phyloP scores from a whole-genome alignment of 1,284 basidiomycete genomes.

The Sanghuangporus sanghuang region DNA sequence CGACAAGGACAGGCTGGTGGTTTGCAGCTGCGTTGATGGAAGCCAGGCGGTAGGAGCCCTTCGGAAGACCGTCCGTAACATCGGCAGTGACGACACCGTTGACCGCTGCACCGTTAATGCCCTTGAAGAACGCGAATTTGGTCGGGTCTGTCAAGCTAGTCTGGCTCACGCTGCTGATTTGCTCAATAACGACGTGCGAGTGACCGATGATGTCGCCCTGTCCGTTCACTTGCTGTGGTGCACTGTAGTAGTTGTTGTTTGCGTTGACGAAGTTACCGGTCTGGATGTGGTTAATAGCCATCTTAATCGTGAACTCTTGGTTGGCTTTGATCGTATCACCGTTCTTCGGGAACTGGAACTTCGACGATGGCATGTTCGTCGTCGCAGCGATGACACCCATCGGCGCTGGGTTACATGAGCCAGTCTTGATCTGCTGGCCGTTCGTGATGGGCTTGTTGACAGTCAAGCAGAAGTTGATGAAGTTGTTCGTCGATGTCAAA shows the following conservation, averaged over 20 bases:
- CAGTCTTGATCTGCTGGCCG: slow-evolving; percentile 38
- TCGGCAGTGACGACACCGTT: slow-evolving; percentile 47
- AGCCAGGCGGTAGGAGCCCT: slow-evolving; percentile 52
- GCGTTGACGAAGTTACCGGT: slow-evolving; percentile 54
- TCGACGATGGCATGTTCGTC: slow-evolving; percentile 44
- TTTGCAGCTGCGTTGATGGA: slow-evolving; percentile 50
- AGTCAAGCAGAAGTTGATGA: slow-evolving; percentile 40
- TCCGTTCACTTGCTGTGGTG: slow-evolving; percentile 54
- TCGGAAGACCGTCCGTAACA: slow-evolving; percentile 53
- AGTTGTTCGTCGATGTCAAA: slow-evolving; percentile 50
- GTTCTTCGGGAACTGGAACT: slow-evolving; percentile 45
- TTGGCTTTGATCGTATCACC: slow-evolving; percentile 37
- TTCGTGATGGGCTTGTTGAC: slow-evolving; percentile 35
- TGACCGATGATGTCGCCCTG: slow-evolving; percentile 54
- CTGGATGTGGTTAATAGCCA: slow-evolving; percentile 44
- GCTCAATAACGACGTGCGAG: slow-evolving; percentile 61
- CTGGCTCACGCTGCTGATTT: slow-evolving; percentile 44
- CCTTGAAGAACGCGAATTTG: slow-evolving; percentile 68
- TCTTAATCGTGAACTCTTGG: slow-evolving; percentile 42
- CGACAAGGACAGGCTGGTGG: slow-evolving; percentile 54
- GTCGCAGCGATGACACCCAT: slow-evolving; percentile 40
- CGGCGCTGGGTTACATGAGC: slow-evolving; percentile 37
- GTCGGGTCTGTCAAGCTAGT: slow-evolving; percentile 52
- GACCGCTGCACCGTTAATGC: slow-evolving; percentile 42
- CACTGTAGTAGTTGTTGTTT: slow-evolving; percentile 47